Base-by-base conservation (phyloP, 2,329 filamentous ascomycete species). In the Epichloe gansuensis region DNA sequence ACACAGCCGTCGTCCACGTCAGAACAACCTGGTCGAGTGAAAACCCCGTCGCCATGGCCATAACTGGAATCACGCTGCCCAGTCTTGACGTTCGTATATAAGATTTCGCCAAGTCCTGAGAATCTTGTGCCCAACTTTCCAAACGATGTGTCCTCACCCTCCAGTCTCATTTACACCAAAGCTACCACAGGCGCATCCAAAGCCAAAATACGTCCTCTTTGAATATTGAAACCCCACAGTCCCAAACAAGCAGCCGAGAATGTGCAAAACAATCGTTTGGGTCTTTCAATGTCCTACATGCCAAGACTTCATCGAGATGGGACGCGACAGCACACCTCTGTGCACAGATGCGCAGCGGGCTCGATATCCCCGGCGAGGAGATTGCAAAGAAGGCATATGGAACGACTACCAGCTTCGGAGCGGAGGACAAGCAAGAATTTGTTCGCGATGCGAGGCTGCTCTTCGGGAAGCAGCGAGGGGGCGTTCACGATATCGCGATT, bases 351-450 rank as follows among this genome's bases (percentile, higher is more conserved):
- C 50, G 5, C 50, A 46, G 50, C 43, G 35, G 31, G 50, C 50
- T 11, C 43, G 50, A 39, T 25, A 52, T 28, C 50, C 50, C 7
- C 44, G 35, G 5, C 50, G 50, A 12, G 50, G 50, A 21, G 43
- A 46, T n/a, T 52, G 50, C 43, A 52, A 52, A 15, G 50, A 52
- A 15, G 50, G 50, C 35, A 46, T 52, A 4, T 41, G 50, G 50
- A 52, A 34, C 11, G 50, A 52, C 5, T 52, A 52, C 50, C 35
- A 21, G 23, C 34, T 11, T 6, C 15, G 35, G 6, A 35, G n/a
- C 3, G 15, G 15, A 8, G 5, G 31, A 28, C 35, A 39, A 11
- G n/a, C 37, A 13, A 52, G 50, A 7, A 21, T 52, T 11, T 52
- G 50, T 25, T 11, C 21, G 43, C 13, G 42, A 4, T 52, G 50